A percentile compares a stretch with the other conserved stretches of the same genome.
These are phyloP conservation scores for Persicaria maculosa DNA, from an alignment of 148 eudicot genomes.

Conservation along the genomic window DNA sequence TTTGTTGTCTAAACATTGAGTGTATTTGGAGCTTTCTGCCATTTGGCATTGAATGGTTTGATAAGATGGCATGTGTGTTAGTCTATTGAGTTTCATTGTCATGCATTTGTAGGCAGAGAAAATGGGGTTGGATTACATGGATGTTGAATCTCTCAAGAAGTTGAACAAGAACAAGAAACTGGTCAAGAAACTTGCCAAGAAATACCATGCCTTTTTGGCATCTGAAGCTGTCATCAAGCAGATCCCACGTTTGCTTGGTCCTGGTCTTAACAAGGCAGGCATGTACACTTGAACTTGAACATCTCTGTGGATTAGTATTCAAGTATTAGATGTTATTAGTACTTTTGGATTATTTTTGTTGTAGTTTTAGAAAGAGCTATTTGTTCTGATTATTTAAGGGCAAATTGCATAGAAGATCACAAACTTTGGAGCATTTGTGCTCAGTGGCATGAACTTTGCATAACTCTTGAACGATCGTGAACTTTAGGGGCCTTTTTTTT, in stretches of 20 bases:
- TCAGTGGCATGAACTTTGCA: no score
- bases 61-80: no score
- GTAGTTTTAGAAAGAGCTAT: background rate
- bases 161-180: conserved; percentile 4
- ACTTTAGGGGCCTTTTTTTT: no score
- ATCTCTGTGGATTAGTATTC: background rate
- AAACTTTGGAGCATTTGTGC: no score
- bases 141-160: conserved; percentile 7
- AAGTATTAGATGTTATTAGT: background rate
- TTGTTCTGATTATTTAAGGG: background rate
- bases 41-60: no score
- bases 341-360: no score
- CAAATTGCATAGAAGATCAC: no score
- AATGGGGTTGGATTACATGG: conserved; percentile 5
- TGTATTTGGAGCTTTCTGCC: no score
- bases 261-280: conserved; percentile 16
- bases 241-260: conserved; percentile 16
- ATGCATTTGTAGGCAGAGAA: conserved; percentile 2
- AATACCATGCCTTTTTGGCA: conserved; percentile 4
- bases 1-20: no score
- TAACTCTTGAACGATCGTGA: no score
- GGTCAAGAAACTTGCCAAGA: conserved; percentile 7
- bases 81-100: background rate
- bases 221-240: conserved; percentile 18
- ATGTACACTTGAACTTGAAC: background rate